Evolutionary conservation across 805 yeast genomes (phyloP).

Genomic region (Sugiyamaella chiloensis): DNA sequence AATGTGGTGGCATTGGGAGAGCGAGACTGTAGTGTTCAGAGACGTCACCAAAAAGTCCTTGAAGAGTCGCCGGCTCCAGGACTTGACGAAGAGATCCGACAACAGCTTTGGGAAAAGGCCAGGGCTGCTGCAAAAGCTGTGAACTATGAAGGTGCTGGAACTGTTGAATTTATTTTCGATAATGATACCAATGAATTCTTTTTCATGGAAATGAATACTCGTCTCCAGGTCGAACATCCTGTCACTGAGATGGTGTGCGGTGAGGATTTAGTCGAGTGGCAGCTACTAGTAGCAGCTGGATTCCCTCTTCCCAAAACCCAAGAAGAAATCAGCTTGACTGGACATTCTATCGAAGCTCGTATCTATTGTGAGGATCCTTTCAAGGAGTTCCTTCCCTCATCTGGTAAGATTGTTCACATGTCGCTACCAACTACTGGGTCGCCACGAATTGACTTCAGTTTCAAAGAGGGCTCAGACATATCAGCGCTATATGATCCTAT

Average conservation of each 20-base stretch:
- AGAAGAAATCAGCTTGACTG: slow-evolving; percentile 27
- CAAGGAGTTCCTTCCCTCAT: slow-evolving; percentile 31
- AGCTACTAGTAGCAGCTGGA: slow-evolving; percentile 33
- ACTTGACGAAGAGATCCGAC: slow-evolving; percentile 46
- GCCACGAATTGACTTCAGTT: slow-evolving; percentile 33
- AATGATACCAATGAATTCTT: slow-evolving; percentile 50
- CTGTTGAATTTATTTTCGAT: slow-evolving; percentile 56
- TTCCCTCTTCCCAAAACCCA: slow-evolving; percentile 33
- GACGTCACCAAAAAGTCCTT: slow-evolving; percentile 54
- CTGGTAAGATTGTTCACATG: slow-evolving; percentile 31
- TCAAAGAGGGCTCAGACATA: slow-evolving; percentile 27
- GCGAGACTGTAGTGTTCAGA: slow-evolving; percentile 55
- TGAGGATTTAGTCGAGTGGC: slow-evolving; percentile 55
- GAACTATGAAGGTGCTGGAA: slow-evolving; percentile 56
- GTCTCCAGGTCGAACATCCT: slow-evolving; percentile 58
- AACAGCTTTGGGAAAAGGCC: slow-evolving; percentile 46
- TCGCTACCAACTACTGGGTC: slow-evolving; percentile 25
- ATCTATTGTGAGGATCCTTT: slow-evolving; percentile 36
- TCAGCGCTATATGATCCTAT: slow-evolving; percentile 34
- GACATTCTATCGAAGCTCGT: slow-evolving; percentile 35
- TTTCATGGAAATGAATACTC: slow-evolving; percentile 56
- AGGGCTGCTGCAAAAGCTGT: slow-evolving; percentile 48
- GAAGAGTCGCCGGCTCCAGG: slow-evolving; percentile 60
- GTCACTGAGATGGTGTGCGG: slow-evolving; percentile 56
- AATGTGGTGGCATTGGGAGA: slow-evolving; percentile 56